These are phyloP conservation scores for Alnus glutinosa DNA, from an alignment of 306 rosid species.

Conservation along the genomic window DNA sequence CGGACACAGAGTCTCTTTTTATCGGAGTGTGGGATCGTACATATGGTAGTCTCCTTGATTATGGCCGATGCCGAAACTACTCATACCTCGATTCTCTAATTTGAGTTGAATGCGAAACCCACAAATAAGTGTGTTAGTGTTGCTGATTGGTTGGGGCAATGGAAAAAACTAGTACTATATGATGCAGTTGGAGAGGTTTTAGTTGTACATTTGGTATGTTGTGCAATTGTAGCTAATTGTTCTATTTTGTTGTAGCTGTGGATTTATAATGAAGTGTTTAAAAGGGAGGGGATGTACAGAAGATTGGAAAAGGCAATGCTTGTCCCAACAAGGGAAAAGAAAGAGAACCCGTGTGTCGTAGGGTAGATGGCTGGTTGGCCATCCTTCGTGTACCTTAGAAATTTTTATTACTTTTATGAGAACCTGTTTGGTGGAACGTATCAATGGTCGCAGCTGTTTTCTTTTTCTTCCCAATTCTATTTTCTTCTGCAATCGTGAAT, in stretches of 20 bases:
- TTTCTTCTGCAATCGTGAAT: too few species aligned
- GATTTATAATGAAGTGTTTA: conserved; percentile 22
- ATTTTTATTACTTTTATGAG: conserved; percentile 1
- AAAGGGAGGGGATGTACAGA: conserved; percentile 42
- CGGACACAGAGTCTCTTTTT: conserved; percentile 83
- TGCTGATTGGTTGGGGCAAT: conserved; percentile 11
- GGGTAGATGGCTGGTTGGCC: conserved; percentile 23
- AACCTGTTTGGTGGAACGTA: not conserved
- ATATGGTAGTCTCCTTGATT: conserved; percentile 86
- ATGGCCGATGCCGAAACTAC: conserved; percentile 57
- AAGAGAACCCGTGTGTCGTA: conserved; percentile 6
- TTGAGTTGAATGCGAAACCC: conserved; percentile 27
- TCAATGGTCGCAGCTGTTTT: not conserved
- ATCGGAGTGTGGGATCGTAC: conserved; percentile 87
- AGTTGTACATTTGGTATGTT: conserved; percentile 44
- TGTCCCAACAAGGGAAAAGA: conserved; percentile 16
- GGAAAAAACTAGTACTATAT: conserved; percentile 26
- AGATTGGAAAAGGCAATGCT: conserved; percentile 28
- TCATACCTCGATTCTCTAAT: conserved; percentile 57
- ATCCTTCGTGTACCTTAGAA: conserved; percentile 18
- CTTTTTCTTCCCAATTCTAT: not conserved
- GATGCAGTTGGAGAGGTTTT: conserved; percentile 29
- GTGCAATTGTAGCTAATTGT: conserved; percentile 30
- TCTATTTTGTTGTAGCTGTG: conserved; percentile 20
- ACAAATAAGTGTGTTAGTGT: conserved; percentile 31